These are phyloP conservation scores for Torulaspora pretoriensis DNA, from an alignment of 1,139 yeast species.

Conservation along the genomic window DNA sequence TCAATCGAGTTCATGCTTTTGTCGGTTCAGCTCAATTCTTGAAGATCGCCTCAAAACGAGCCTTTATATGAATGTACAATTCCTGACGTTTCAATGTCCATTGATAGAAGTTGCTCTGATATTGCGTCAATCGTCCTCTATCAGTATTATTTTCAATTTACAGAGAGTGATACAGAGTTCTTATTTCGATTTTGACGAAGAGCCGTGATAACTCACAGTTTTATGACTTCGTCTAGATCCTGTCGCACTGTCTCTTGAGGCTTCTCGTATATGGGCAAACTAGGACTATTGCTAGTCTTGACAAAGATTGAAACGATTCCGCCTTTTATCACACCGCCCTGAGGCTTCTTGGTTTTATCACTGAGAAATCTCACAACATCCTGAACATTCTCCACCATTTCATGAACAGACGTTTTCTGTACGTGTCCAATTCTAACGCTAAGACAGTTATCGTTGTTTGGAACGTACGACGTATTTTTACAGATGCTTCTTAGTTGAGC, in stretches of 20 bases:
- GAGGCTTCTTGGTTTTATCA: constrained; percentile 47
- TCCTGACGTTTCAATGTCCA: too few relatives aligned
- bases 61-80: too few relatives aligned
- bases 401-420: constrained; percentile 40
- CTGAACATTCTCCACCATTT: constrained; percentile 52
- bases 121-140: too few relatives aligned
- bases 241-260: neutral
- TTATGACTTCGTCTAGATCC: neutral
- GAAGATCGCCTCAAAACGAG: too few relatives aligned
- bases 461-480: constrained; percentile 55
- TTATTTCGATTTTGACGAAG: too few relatives aligned
- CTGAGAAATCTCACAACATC: constrained; percentile 51
- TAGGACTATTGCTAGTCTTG: constrained; percentile 60
- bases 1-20: too few relatives aligned
- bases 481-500: constrained; percentile 60
- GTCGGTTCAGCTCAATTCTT: too few relatives aligned
- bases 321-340: constrained; percentile 53
- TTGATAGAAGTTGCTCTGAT: too few relatives aligned
- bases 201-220: neutral
- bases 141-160: too few relatives aligned
- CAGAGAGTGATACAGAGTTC: too few relatives aligned
- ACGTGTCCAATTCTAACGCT: constrained; percentile 49
- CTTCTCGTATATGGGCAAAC: constrained; percentile 44
- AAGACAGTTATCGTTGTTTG: constrained; percentile 48
- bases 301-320: constrained; percentile 50